A percentile compares a stretch with the other conserved stretches of the same genome.
phyloP scores from a whole-genome alignment of 371 early-diverging fungal species.

The Zancudomyces culisetae region DNA sequence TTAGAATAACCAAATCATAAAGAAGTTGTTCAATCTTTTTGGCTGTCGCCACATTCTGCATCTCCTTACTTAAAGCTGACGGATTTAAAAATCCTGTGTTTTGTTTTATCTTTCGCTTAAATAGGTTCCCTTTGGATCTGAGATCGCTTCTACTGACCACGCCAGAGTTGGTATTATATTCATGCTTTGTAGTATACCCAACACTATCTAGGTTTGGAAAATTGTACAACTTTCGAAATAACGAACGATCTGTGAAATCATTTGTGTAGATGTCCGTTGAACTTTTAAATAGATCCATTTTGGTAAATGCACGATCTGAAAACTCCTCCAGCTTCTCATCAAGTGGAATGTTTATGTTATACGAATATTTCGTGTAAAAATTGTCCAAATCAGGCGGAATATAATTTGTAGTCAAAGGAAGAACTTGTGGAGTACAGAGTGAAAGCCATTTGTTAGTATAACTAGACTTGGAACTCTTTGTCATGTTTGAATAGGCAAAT shows the following conservation, averaged over 20 bases:
- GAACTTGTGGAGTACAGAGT: slow-evolving; percentile 74
- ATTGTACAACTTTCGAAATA: background rate
- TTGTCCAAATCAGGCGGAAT: slow-evolving; percentile 55
- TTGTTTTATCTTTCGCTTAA: background rate
- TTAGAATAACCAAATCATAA: slow-evolving; percentile 69
- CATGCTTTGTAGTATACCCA: background rate
- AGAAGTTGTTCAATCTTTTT: slow-evolving; percentile 40
- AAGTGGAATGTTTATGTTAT: slow-evolving; percentile 30
- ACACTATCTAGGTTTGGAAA: too few relatives aligned
- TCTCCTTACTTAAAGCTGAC: too few relatives aligned
- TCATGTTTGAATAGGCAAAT: slow-evolving; percentile 17
- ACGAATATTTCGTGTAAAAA: slow-evolving; percentile 58
- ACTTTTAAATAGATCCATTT: background rate
- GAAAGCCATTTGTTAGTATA: slow-evolving; percentile 54
- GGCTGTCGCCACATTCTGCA: slow-evolving; percentile 4
- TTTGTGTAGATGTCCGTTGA: background rate
- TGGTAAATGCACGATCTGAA: background rate
- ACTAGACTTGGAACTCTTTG: slow-evolving; percentile 9
- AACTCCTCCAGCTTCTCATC: too few relatives aligned
- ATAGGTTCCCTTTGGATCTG: background rate
- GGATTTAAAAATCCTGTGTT: background rate
- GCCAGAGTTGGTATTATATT: background rate
- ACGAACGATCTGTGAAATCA: background rate
- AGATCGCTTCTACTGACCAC: background rate
- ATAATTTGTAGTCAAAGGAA: slow-evolving; percentile 84